These are phyloP conservation scores for Lippia alba DNA, from an alignment of 305 asterid genomes.

Conservation along the genomic window DNA sequence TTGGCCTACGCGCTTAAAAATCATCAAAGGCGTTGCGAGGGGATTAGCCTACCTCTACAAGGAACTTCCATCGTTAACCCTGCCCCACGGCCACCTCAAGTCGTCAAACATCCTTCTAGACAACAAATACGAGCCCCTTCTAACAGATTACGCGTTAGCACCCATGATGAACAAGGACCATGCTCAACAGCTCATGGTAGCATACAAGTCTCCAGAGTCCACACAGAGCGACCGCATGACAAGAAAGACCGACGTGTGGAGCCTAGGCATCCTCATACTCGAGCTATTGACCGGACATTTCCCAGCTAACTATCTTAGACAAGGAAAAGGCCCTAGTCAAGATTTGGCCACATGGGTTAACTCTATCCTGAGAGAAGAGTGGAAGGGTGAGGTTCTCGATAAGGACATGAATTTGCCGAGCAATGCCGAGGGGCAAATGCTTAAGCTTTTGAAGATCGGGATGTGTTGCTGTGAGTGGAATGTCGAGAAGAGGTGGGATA, in stretches of 20 bases:
- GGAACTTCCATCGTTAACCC: slow-evolving; percentile 47
- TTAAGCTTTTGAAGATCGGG: slow-evolving; percentile 61
- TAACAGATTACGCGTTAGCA: slow-evolving; percentile 61
- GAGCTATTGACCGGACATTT: slow-evolving; percentile 65
- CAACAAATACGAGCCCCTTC: slow-evolving; percentile 43
- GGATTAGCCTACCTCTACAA: slow-evolving; percentile 58
- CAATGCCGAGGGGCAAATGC: slow-evolving; percentile 55
- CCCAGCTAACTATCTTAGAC: slow-evolving; percentile 64
- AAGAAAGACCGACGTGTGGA: slow-evolving; percentile 66
- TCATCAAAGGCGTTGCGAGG: slow-evolving; percentile 66
- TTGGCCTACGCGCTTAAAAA: slow-evolving; percentile 62
- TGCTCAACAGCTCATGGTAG: slow-evolving; percentile 65
- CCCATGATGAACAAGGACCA: slow-evolving; percentile 63
- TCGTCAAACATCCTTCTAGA: slow-evolving; percentile 66
- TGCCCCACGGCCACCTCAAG: slow-evolving; percentile 77
- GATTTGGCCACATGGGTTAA: slow-evolving; percentile 74
- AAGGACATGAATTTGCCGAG: slow-evolving; percentile 52
- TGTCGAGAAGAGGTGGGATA: slow-evolving; percentile 60
- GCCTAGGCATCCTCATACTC: slow-evolving; percentile 69
- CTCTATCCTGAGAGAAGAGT: slow-evolving; percentile 67
- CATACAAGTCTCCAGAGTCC: slow-evolving; percentile 66
- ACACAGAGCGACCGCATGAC: slow-evolving; percentile 42
- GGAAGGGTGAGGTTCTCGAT: slow-evolving; percentile 65
- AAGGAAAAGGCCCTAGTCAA: slow-evolving; percentile 56
- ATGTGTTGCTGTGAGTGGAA: slow-evolving; percentile 67